Conservation (phyloP, 192 early-diverging fungal species). For the Backusella westeae region DNA sequence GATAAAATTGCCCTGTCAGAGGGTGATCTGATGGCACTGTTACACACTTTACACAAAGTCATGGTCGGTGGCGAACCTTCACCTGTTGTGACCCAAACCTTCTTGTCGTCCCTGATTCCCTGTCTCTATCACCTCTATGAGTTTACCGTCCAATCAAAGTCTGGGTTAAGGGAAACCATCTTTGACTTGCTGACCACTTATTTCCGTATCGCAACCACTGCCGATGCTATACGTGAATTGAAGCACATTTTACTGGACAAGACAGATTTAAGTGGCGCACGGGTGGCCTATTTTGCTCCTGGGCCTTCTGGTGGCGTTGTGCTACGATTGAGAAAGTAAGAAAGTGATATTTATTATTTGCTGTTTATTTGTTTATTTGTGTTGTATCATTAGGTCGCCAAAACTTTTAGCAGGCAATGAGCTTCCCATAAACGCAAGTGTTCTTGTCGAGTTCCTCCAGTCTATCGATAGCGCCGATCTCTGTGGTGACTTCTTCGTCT, state of each 20-base stretch:
- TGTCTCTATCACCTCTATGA: slow-evolving; percentile 59
- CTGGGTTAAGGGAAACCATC: slow-evolving; percentile 40
- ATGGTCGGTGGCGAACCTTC: slow-evolving; percentile 63
- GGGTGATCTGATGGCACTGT: slow-evolving; percentile 37
- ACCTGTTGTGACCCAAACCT: slow-evolving; percentile 48
- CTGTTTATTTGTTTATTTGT: slow-evolving; percentile 29
- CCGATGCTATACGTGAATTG: slow-evolving; percentile 33
- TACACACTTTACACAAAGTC: slow-evolving; percentile 52
- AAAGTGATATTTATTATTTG: slow-evolving; percentile 13
- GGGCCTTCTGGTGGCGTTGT: slow-evolving; percentile 48
- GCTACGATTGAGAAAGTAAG: slow-evolving; percentile 39
- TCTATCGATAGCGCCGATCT: slow-evolving; percentile 53
- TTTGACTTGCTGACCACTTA: slow-evolving; percentile 50
- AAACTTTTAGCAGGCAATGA: slow-evolving; percentile 33
- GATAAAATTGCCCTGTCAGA: slow-evolving; percentile 45
- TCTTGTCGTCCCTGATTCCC: slow-evolving; percentile 49
- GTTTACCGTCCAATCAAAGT: slow-evolving; percentile 41
- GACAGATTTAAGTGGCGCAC: slow-evolving; percentile 36
- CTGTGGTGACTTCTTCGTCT: slow-evolving; percentile 73
- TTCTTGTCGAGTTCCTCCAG: slow-evolving; percentile 65
- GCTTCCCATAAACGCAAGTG: slow-evolving; percentile 53
- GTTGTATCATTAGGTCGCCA: slow-evolving; percentile 8
- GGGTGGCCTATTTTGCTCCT: slow-evolving; percentile 54
- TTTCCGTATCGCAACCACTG: slow-evolving; percentile 40
- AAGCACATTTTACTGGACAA: slow-evolving; percentile 49